Conservation (phyloP, 495 filamentous ascomycete genomes). For the Barbatosphaeria neglecta region DNA sequence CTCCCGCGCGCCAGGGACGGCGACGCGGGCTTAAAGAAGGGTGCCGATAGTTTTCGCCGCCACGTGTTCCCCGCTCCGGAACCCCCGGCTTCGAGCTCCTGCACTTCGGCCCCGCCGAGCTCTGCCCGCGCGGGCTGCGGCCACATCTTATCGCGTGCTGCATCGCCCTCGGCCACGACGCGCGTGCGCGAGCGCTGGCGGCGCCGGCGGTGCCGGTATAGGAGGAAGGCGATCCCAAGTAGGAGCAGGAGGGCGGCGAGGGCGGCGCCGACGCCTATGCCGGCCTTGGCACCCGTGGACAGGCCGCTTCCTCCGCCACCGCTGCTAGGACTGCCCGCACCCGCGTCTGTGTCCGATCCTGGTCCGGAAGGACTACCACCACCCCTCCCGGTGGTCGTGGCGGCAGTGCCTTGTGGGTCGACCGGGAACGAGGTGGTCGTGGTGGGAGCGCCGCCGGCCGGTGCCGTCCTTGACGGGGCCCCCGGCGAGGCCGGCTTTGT, state of each 20-base stretch:
- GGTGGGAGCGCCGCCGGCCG: neutral
- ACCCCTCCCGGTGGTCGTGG: neutral
- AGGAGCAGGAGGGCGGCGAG: constrained; percentile 6
- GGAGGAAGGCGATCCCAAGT: constrained; percentile 4
- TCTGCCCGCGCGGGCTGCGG: neutral
- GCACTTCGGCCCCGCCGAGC: neutral
- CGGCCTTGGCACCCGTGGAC: constrained; percentile 12
- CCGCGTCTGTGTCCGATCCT: neutral
- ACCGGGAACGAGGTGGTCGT: neutral
- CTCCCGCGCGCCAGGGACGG: neutral
- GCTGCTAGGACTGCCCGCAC: neutral
- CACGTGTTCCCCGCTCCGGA: neutral
- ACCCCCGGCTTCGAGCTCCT: neutral
- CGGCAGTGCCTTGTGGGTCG: neutral
- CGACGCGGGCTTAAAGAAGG: neutral
- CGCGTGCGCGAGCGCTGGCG: neutral
- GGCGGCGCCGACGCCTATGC: constrained; percentile 13
- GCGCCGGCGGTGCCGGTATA: constrained; percentile 3
- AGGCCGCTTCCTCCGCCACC: neutral
- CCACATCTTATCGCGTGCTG: neutral
- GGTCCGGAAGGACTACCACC: neutral
- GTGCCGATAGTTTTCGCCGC: neutral
- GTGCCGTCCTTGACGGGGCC: neutral
- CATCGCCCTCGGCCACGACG: neutral
- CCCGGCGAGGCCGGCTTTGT: neutral